Evolutionary conservation across 331 rosid genomes (phyloP), one percentile per base, ranked within the genome.

Genomic region (Rhamnella rubrinervis): DNA sequence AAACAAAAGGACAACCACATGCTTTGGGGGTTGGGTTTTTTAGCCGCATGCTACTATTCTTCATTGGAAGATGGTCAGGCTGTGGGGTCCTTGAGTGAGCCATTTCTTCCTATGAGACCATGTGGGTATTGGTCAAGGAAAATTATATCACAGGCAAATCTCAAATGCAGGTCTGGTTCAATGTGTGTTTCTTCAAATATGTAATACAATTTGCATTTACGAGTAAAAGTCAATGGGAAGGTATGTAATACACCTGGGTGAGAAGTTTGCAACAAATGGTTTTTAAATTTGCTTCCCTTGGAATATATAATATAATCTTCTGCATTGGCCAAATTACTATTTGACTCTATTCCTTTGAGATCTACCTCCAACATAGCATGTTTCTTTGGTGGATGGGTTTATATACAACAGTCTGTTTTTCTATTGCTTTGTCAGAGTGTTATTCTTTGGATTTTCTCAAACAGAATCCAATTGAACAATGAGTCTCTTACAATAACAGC

Each of bases 111-210:
- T 51, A 57, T 26, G 75, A 55, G 47, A 31, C 15, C 80, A 74
- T 72, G 72, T 70, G 83, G 80, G 66, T 65, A 65, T 53, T 39
- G 62, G 64, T 56, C 25, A 55, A 72, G 63, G 63, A 23, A 41
- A 67, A 67, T 59, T 26, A 67, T 19, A 55, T 39, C 31, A 13
- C 23, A 63, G 35, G 61, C 39, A 65, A 69, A 64, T 46, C 52
- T 28, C 3, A 40, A 55, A 55, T 79, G 23, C 63, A 16, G 55
- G 49, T 14, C 49, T 44, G 67, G 59, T 71, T 50, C 55, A 57
- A 61, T 71, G 56, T 20, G 18, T 23, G 57, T 58, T 63, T 40
- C 70, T 18, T 46, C 41, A 12, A 53, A 26, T n/a, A 35, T 16
- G 8, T 50, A 53, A 23, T 1, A 21, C 11, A 9, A 44, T 44